Conservation (phyloP, 164 flowering plant species). For the Vitis cinerea region DNA sequence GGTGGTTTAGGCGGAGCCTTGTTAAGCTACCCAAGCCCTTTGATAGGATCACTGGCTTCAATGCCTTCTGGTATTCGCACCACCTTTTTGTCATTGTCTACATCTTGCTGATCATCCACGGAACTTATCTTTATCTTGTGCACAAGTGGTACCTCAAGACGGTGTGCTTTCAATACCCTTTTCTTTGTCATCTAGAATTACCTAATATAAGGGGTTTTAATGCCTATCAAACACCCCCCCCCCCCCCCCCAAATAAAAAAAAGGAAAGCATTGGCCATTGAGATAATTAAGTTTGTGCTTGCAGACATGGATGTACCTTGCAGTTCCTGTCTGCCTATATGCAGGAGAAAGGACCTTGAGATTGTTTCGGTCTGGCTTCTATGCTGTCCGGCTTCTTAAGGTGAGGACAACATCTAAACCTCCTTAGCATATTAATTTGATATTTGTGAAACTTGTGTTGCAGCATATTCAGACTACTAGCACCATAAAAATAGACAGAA, state of each 20-base stretch:
- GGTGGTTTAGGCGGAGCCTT: constrained; percentile 81
- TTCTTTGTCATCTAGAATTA: not conserved
- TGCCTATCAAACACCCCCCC: too few species aligned
- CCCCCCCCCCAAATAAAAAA: too few species aligned
- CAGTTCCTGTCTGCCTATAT: constrained; percentile 79
- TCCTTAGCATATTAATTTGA: not conserved
- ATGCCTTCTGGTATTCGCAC: constrained; percentile 99
- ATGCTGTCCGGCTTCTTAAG: constrained; percentile 75
- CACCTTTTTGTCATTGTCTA: constrained; percentile 86
- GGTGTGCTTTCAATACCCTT: constrained; percentile 37
- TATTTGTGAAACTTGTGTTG: not conserved
- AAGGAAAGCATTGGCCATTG: too few species aligned
- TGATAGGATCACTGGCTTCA: constrained; percentile 85
- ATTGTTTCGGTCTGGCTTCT: constrained; percentile 77
- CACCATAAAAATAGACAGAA: too few species aligned
- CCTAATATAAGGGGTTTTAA: too few species aligned
- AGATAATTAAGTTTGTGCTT: constrained; percentile 6
- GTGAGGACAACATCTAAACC: constrained; percentile 26
- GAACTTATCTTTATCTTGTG: constrained; percentile 72
- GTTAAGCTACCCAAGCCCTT: constrained; percentile 90
- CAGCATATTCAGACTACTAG: too few species aligned
- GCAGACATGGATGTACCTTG: constrained; percentile 99
- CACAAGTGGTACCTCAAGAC: constrained; percentile 82
- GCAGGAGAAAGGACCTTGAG: constrained; percentile 87
- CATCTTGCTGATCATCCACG: constrained; percentile 78